phyloP scores from a whole-genome alignment of 2,329 filamentous ascomycete genomes.

The Hirsutella thompsonii region DNA sequence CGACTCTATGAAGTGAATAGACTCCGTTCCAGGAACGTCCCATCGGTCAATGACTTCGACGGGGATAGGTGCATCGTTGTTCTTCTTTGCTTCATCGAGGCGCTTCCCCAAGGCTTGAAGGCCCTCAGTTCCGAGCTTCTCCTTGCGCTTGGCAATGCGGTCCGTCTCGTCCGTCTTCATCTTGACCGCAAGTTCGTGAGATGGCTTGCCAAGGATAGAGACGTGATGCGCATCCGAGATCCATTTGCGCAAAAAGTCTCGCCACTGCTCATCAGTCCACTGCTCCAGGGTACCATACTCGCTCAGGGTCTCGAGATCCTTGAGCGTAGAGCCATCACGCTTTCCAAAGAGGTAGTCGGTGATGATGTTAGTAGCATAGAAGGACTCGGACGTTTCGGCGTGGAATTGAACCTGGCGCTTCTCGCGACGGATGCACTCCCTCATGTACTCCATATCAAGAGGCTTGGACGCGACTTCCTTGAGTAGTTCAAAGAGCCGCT shows the following conservation, averaged over 20 bases:
- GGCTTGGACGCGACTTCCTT: conserved; percentile 68
- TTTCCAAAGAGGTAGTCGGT: conserved; percentile 85
- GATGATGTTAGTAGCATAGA: conserved; percentile 78
- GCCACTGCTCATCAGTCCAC: conserved; percentile 82
- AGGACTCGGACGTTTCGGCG: conserved; percentile 67
- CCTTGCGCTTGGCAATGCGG: conserved; percentile 65
- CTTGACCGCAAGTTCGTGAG: conserved; percentile 62
- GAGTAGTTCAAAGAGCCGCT: conserved; percentile 73
- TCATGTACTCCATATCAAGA: conserved; percentile 81
- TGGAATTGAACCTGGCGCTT: conserved; percentile 71
- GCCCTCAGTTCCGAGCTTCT: conserved; percentile 70
- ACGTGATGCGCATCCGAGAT: conserved; percentile 76
- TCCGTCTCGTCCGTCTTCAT: conserved; percentile 71
- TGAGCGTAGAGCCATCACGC: conserved; percentile 66
- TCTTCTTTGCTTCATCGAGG: conserved; percentile 70
- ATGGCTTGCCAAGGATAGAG: conserved; percentile 80
- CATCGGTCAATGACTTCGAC: conserved; percentile 69
- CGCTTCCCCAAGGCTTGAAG: conserved; percentile 61
- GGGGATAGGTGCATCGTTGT: conserved; percentile 83
- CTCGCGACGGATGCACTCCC: conserved; percentile 74
- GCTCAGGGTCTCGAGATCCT: conserved; percentile 38
- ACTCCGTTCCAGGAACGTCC: conserved; percentile 71
- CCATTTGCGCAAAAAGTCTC: conserved; percentile 69
- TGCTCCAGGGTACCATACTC: conserved; percentile 58
- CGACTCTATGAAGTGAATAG: conserved; percentile 89